Base-by-base conservation (phyloP, 345 rosid species). In the Nephelium lappaceum region DNA sequence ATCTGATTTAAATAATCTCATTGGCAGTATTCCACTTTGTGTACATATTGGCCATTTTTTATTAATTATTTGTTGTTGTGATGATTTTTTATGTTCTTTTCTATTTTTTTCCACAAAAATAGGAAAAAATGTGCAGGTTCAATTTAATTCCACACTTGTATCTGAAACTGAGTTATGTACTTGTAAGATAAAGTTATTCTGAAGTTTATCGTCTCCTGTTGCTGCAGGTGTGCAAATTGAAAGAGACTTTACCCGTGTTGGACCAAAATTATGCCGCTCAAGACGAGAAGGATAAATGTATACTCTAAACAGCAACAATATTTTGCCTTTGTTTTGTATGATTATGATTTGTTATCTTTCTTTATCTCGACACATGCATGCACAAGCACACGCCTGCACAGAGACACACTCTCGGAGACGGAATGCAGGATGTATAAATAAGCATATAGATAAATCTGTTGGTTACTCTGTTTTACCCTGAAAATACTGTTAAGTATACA, bases 191-290 rank as follows among this genome's bases (percentile, higher is more conserved):
- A 23, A 71, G 60, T 16, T 65, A 38, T 78, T 25, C 15, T 25
- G 6, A 31, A 27, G 23, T 67, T 65, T 42, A 14, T 71, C 19
- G 58, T 11, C 12, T 11, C 12, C 12, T 58, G 71, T 71, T 1
- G 55, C 15, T 80, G 82, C 87, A 95, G 98, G 95, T 84, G 16
- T 81, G 78, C 86, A 85, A 72, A 73, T 76, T 95, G 79, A 89
- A 88, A 80, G 78, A 83, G 82, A 80, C 86, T 77, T 84, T 95
- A 63, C 85, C 85, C 2, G 80, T 81, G 14, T 66, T 93, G 85
- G 97, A 91, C 85, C 84, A 85, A 78, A 93, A 93, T 83, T 93
- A 90, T 79, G 93, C 93, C 70, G 92, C 98, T 81, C 93, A 83
- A 81, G 88, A 91, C 77, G 92, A 93, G 80, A 89, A 92, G 75